phyloP scores from a whole-genome alignment of 2,329 filamentous ascomycete genomes.

The Trichoderma cornu-damae region DNA sequence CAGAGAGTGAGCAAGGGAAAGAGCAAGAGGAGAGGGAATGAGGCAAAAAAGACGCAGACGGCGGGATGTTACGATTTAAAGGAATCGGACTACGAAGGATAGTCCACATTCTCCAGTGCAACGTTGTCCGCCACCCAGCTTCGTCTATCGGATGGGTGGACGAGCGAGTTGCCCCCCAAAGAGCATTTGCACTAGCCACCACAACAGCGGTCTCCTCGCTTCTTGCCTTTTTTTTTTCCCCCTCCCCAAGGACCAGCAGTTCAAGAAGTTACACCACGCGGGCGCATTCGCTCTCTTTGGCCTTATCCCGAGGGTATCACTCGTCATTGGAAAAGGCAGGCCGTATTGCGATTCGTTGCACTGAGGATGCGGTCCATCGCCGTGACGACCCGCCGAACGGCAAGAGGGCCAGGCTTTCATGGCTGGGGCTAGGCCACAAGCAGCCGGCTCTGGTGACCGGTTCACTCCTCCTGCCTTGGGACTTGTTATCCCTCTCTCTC shows the following conservation, averaged over 20 bases:
- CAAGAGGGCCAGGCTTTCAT: neutral
- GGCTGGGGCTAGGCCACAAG: slow-evolving; percentile 12
- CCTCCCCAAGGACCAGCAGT: slow-evolving; percentile 11
- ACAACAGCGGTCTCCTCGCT: neutral
- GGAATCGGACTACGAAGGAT: neutral
- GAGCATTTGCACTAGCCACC: neutral
- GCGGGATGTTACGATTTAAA: slow-evolving; percentile 12
- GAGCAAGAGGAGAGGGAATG: neutral
- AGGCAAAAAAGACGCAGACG: neutral
- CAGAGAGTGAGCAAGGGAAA: neutral
- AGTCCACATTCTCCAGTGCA: slow-evolving; percentile 5
- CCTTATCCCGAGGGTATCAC: neutral
- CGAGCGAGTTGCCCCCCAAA: neutral
- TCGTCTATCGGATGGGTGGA: neutral
- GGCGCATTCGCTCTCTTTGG: slow-evolving; percentile 5
- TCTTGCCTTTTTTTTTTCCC: slow-evolving; percentile 1
- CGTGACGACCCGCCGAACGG: neutral
- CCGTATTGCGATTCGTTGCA: slow-evolving; percentile 3
- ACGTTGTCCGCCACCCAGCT: slow-evolving; percentile 12
- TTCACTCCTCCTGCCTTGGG: neutral
- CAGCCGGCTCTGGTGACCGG: neutral
- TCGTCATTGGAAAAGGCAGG: slow-evolving; percentile 4
- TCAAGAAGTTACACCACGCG: slow-evolving; percentile 6
- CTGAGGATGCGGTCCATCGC: slow-evolving; percentile 6
- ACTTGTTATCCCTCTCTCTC: neutral